phyloP scores from a whole-genome alignment of 139 green algal species.

The Yamagishiella unicocca region DNA sequence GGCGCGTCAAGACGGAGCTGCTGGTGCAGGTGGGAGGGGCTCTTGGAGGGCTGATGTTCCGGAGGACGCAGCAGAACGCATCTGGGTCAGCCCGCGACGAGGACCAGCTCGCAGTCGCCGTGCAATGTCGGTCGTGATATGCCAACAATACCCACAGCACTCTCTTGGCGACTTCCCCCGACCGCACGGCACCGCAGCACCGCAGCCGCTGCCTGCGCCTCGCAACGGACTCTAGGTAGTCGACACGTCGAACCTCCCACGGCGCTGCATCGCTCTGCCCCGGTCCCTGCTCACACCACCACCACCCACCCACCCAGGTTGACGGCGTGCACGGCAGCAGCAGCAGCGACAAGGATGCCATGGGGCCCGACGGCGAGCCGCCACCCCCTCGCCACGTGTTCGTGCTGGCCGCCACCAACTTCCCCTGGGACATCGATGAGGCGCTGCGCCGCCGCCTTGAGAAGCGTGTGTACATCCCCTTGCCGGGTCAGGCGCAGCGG shows the following conservation, averaged over 20 bases:
- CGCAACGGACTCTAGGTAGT: no score
- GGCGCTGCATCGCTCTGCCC: no score
- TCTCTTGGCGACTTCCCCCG: no score
- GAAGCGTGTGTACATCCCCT: slow-evolving; percentile 97
- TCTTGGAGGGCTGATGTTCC: neutral
- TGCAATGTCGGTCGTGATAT: no score
- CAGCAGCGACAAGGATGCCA: slow-evolving; percentile 37
- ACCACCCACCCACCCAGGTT: slow-evolving; percentile 47
- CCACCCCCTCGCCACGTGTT: slow-evolving; percentile 81
- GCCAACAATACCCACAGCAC: no score
- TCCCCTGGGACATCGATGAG: slow-evolving; percentile 97
- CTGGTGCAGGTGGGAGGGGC: slow-evolving; percentile 84
- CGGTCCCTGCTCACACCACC: neutral
- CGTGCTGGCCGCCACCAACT: slow-evolving; percentile 97
- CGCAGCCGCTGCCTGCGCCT: no score
- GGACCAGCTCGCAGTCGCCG: no score
- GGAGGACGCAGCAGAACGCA: no score
- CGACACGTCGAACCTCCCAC: no score
- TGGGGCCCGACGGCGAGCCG: slow-evolving; percentile 16
- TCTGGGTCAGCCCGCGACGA: no score
- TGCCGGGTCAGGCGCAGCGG: slow-evolving; percentile 81
- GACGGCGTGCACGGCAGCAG: slow-evolving; percentile 62
- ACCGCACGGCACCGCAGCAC: no score
- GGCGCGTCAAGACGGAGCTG: slow-evolving; percentile 95
- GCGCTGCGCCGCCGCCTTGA: slow-evolving; percentile 75